phyloP scores from a whole-genome alignment of 257 asterid genomes.

The Capsicum baccatum region DNA sequence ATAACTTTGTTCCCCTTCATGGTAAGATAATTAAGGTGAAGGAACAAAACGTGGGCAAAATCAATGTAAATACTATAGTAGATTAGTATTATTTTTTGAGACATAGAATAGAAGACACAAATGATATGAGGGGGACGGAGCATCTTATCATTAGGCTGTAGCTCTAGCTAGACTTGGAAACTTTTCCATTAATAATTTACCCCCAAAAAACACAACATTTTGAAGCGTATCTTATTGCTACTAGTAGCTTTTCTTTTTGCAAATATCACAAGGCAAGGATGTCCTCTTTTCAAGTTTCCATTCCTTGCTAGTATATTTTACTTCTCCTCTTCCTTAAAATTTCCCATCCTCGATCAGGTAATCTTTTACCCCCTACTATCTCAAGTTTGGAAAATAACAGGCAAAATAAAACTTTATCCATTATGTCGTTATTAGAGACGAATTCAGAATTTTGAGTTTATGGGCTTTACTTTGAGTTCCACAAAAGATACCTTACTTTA shows the following conservation, averaged over 20 bases:
- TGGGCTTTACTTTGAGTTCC: not conserved
- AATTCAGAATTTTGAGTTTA: not conserved
- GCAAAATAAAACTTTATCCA: too few relatives aligned
- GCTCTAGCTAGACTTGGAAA: not conserved
- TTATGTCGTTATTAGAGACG: too few relatives aligned
- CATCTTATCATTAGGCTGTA: conserved; percentile 47
- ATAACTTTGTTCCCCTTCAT: not conserved
- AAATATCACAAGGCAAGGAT: conserved; percentile 45
- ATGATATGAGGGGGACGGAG: conserved; percentile 53
- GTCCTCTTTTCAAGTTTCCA: conserved; percentile 20
- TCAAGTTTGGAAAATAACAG: not conserved
- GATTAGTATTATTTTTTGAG: not conserved
- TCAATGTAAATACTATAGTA: conserved; percentile 40
- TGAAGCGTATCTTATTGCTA: not conserved
- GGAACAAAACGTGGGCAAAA: conserved; percentile 39
- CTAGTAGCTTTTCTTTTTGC: conserved; percentile 28
- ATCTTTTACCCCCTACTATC: not conserved
- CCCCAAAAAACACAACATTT: not conserved
- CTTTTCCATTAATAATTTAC: not conserved
- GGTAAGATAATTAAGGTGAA: not conserved
- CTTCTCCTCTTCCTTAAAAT: not conserved
- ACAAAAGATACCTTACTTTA: not conserved
- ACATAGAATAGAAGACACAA: conserved; percentile 29
- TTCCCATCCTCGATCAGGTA: not conserved
- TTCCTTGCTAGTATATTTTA: not conserved